These are phyloP conservation scores for Tubosaeta sp. DNA, from an alignment of 768 basidiomycete genomes.

Conservation along the genomic window DNA sequence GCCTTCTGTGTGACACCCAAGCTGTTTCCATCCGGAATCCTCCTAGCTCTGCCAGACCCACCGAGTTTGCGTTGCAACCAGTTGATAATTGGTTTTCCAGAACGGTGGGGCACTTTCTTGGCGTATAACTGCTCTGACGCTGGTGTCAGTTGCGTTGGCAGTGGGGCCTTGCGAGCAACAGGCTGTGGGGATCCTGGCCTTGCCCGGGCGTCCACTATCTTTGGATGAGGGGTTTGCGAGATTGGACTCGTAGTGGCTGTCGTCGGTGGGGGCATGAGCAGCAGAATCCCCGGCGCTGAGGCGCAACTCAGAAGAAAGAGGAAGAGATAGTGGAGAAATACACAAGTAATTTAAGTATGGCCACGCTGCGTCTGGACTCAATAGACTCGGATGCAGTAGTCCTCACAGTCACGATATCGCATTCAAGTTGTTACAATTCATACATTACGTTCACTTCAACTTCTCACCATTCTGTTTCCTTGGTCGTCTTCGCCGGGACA, in stretches of 20 bases:
- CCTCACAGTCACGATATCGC: constrained; percentile 2
- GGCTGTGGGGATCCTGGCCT: constrained; percentile 16
- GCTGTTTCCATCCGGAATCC: constrained; percentile 35
- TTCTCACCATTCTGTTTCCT: constrained; percentile 69
- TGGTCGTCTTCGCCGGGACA: constrained; percentile 32
- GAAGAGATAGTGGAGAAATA: background rate
- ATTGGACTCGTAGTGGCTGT: constrained; percentile 8
- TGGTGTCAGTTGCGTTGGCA: constrained; percentile 21
- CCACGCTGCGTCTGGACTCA: background rate
- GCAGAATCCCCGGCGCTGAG: constrained; percentile 1
- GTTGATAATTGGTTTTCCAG: constrained; percentile 82
- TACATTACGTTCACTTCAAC: background rate
- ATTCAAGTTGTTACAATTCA: background rate
- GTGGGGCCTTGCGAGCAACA: constrained; percentile 16
- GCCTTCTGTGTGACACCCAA: constrained; percentile 12
- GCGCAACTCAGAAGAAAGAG: background rate
- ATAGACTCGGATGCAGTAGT: constrained; percentile 18
- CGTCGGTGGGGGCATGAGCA: constrained; percentile 15
- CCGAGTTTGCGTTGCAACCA: constrained; percentile 88
- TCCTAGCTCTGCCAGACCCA: constrained; percentile 58
- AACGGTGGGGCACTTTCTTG: constrained; percentile 64
- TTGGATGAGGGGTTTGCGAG: constrained; percentile 13
- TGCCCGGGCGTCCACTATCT: constrained; percentile 5
- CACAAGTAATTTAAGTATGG: no score
- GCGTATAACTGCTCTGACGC: constrained; percentile 34